phyloP scores from a whole-genome alignment of 805 yeast species.

The Candida montana region DNA sequence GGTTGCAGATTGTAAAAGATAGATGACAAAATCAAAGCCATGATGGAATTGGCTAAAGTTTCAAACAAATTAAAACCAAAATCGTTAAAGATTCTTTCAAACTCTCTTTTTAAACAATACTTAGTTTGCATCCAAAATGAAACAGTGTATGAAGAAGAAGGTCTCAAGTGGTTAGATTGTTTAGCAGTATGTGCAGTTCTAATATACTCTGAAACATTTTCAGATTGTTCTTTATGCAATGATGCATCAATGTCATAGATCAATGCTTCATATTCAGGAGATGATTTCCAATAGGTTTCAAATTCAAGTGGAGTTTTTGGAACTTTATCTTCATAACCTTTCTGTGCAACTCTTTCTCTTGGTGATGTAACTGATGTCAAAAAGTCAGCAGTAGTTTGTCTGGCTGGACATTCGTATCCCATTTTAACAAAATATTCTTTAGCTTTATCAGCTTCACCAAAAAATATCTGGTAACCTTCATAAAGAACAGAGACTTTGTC shows the following conservation, averaged over 20 bases:
- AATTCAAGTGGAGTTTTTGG: slow-evolving; percentile 64
- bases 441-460: slow-evolving; percentile 53
- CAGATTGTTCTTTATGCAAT: slow-evolving; percentile 9
- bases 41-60: slow-evolving; percentile 38
- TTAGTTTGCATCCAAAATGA: slow-evolving; percentile 46
- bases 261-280: slow-evolving; percentile 40
- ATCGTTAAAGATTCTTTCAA: slow-evolving; percentile 43
- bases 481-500: slow-evolving; percentile 59
- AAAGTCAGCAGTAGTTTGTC: slow-evolving; percentile 70
- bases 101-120: slow-evolving; percentile 38
- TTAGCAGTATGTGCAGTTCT: slow-evolving; percentile 40
- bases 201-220: slow-evolving; percentile 23
- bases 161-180: slow-evolving; percentile 41
- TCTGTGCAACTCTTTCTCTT: slow-evolving; percentile 43
- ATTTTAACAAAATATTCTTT: slow-evolving; percentile 52
- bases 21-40: slow-evolving; percentile 51
- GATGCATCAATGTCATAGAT: slow-evolving; percentile 34
- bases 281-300: slow-evolving; percentile 50
- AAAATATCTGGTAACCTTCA: slow-evolving; percentile 57
- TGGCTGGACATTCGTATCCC: slow-evolving; percentile 60
- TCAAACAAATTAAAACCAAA: slow-evolving; percentile 37
- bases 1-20: slow-evolving; percentile 45
- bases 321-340: slow-evolving; percentile 45
- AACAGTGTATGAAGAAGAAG: slow-evolving; percentile 44
- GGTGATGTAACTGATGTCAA: slow-evolving; percentile 68